Base-by-base conservation (phyloP, 2,329 filamentous ascomycete species). In the Penicillium glabrum region DNA sequence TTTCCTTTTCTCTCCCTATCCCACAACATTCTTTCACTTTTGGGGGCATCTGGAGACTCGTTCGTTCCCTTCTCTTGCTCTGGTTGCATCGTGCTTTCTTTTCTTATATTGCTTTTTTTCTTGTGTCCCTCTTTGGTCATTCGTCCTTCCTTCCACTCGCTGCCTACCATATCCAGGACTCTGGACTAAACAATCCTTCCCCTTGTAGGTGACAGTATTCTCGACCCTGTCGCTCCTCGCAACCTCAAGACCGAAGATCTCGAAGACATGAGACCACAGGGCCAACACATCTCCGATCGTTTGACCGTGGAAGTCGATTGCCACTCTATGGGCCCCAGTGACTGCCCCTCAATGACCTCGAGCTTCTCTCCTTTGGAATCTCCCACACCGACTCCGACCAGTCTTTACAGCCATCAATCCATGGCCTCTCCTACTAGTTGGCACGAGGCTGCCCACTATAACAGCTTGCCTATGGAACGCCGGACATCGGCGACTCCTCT, bases 341-440 rank as follows among this genome's bases (percentile, higher is more conserved):
- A 74, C 53, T 76, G 73, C 56, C 73, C 73, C 6, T 75, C 72
- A 19, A 75, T 74, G 71, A 69, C 66, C 44, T 73, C 72, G 14
- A 74, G 72, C 55, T 76, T 75, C 59, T 76, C 73, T 19, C 72
- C 72, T 53, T 65, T 75, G 64, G 73, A 75, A 45, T 75, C 73
- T 29, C 73, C 73, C 0, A 75, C 71, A 19, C 72, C 72, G 2
- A 75, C 73, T 2, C 72, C 73, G 3, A 74, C 72, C 26, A 75
- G 71, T 53, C 60, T 75, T 24, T 75, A 75, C 57, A 74, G 73
- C 57, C 72, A 75, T 52, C 64, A 67, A 19, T 73, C 73, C 8
- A 49, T 76, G 57, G 69, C 72, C 31, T 75, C 73, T 0, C 73
- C 73, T 0, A 60, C 73, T 0, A 60, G 66, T 4, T 76, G 72